Percentiles rank a stretch among this genome's conserved stretches.
These are phyloP conservation scores for Mitragyna speciosa DNA, from an alignment of 257 asterid species.

Conservation along the genomic window DNA sequence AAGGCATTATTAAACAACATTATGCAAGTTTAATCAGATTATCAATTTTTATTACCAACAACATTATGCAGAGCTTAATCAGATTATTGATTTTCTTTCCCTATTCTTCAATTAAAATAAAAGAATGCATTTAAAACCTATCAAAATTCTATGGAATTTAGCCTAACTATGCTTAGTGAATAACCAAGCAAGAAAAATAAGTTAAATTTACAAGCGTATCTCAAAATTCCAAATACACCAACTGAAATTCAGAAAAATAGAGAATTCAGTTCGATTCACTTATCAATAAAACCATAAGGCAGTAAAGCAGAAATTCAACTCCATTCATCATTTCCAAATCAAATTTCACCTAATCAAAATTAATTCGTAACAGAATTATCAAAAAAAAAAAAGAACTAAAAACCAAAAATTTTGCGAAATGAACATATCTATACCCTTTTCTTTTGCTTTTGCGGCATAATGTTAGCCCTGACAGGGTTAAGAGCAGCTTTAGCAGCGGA, in stretches of 20 bases:
- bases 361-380: neutral
- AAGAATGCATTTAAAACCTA: neutral
- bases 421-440: slow-evolving; percentile 47
- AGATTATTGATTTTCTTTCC: neutral
- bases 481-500: slow-evolving; percentile 93
- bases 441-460: slow-evolving; percentile 82
- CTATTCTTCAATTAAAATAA: neutral
- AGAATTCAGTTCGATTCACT: neutral
- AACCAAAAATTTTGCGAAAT: neutral
- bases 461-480: slow-evolving; percentile 48
- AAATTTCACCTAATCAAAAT: slow-evolving; percentile 1
- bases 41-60: too few species aligned
- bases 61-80: neutral
- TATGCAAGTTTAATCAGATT: neutral
- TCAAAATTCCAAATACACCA: neutral
- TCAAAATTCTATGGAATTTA: neutral
- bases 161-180: neutral
- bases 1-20: slow-evolving; percentile 11
- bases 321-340: neutral
- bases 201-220: neutral
- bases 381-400: neutral
- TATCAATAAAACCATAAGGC: neutral
- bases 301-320: neutral
- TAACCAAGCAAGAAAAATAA: neutral
- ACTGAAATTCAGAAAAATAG: neutral